Evolutionary conservation across 2,329 filamentous ascomycete genomes (phyloP), one percentile per base, ranked within the genome.

Genomic region (Fusarium beomiforme): DNA sequence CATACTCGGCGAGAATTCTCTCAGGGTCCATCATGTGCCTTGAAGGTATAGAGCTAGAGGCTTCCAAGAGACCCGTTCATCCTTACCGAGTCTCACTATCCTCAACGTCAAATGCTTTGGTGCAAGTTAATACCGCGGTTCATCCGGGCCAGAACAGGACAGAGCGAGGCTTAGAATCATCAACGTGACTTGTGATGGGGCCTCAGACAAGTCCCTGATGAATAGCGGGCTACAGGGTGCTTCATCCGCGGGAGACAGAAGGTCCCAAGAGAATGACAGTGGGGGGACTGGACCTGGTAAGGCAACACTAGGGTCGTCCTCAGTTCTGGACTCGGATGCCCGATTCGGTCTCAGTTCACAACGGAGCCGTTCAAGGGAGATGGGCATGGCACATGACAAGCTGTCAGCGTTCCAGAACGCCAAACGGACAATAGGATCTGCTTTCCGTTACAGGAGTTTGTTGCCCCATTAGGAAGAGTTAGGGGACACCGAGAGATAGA

Each of bases 151-250:
- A 71, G 73, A 65, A 73, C 64, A 70, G 72, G 55, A 70, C 51
- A 65, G 61, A 64, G 67, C 67, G 54, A 74, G 74, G 73, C 71
- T 65, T 70, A 57, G 67, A 59, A 46, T 65, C 53, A 56, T 51
- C 66, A 75, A 67, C 73, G 67, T 73, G 71, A 73, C 71, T 72
- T 66, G 71, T 62, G 66, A 75, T 75, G 71, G 73, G 61, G 65
- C 69, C 64, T 72, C 69, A 69, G 70, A 62, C 62, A 59, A 56
- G 71, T 71, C 59, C 63, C 63, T 74, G 70, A 62, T 70, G 68
- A 72, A 64, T 62, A 67, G 57, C 70, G 69, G 74, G 74, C 59
- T 72, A 67, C 74, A 70, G 70, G 68, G 72, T 64, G 73, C 65
- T 49, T 70, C 67, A 76, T 75, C 72, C 72, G 72, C 66, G 58